Conservation (phyloP, 2,329 filamentous ascomycete genomes). For the Colletotrichum gloeosporioides region DNA sequence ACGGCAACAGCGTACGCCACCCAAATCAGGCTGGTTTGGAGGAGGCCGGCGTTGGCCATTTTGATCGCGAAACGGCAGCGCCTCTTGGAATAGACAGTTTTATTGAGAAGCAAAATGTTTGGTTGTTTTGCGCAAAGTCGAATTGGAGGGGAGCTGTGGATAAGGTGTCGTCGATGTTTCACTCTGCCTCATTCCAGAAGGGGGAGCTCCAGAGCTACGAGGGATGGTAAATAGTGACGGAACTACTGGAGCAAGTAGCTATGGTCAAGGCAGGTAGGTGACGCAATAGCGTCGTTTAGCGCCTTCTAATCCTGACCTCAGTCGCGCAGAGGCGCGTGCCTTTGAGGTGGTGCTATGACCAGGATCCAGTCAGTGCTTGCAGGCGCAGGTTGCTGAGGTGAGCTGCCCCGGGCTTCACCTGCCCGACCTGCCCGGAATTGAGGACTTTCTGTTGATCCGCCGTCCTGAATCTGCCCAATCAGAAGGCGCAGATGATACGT, state of each 20-base stretch:
- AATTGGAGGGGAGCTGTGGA: background rate
- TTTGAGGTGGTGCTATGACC: background rate
- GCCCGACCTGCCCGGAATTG: background rate
- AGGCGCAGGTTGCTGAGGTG: background rate
- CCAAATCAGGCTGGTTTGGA: conserved; percentile 94
- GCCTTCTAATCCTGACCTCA: background rate
- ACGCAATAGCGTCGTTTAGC: background rate
- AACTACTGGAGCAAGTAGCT: background rate
- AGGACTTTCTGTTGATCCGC: conserved; percentile 1
- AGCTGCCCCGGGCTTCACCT: background rate
- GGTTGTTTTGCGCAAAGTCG: background rate
- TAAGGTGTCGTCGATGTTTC: conserved; percentile 9
- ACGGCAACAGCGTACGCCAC: conserved; percentile 88
- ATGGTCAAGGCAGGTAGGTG: background rate
- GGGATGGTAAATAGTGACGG: background rate
- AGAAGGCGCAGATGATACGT: background rate
- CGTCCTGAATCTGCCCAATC: background rate
- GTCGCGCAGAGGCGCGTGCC: background rate
- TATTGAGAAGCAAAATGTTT: background rate
- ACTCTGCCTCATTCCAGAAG: background rate
- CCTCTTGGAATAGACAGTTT: background rate
- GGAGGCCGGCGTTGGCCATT: conserved; percentile 60
- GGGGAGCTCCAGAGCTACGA: conserved; percentile 4
- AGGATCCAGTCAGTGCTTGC: background rate
- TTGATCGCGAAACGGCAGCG: background rate